Base-by-base conservation (phyloP, 2,329 filamentous ascomycete genomes). In the Pyrenochaeta sp. region DNA sequence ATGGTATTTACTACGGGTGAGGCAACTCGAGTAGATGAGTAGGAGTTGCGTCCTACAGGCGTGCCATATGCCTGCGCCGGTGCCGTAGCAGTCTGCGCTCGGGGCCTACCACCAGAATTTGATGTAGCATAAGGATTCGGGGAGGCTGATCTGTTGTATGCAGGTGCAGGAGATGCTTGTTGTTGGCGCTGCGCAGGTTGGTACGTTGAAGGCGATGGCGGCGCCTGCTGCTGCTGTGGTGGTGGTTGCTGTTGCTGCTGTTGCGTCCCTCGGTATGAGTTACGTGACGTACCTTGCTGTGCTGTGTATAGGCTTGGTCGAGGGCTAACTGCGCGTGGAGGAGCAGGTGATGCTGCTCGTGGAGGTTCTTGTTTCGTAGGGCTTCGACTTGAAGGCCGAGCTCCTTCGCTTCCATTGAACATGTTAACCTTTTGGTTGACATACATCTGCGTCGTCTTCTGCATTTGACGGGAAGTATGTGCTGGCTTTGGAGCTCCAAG, bases 401-500 rank as follows among this genome's bases (percentile, higher is more conserved):
- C 82, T 33, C 54, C 54, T 77, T 79, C 50, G 72, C 61, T 58
- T 3, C 66, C 65, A 47, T 78, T 79, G 74, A 96, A 95, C 80
- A 97, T 88, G 68, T 84, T 92, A 37, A 91, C 86, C 2, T 91
- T 91, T 75, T 97, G 90, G 40, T 88, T 86, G 18, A 90, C 87
- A 68, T 94, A 97, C 75, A 92, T 92, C 66, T 96, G 90, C 0
- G 92, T 95, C 3, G 93, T 91, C 75, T 96, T 91, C 71, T 97
- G 91, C 96, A 99, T 99, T 42, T 95, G 91, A 59, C 90, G 91
- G 3, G 92, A 90, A 0, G 96, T 99, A 56, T 96, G 92, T 1
- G 95, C 95, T 2, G 94, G 92, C 53, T 94, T 89, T 1, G 95
- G 96, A 11, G 94, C 90, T 48, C 92, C 95, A 3, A 98, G 83